A percentile compares a stretch with the other conserved stretches of the same genome.
These are phyloP conservation scores for Blastomyces silverae DNA, from an alignment of 2,329 filamentous ascomycete species.

Conservation along the genomic window DNA sequence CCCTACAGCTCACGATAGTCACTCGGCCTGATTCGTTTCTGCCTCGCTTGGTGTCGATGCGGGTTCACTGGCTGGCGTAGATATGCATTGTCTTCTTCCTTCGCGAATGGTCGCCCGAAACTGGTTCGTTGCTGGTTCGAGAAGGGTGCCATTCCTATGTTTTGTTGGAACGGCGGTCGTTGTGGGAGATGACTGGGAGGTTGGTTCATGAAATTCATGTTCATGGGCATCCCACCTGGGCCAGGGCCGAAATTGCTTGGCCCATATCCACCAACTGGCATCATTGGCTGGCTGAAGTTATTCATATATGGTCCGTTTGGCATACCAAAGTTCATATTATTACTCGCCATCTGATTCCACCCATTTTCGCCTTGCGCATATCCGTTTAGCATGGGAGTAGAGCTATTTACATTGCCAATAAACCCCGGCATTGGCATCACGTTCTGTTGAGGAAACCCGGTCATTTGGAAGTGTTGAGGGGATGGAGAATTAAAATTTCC, in stretches of 20 bases:
- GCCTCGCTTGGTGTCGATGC: constrained; percentile 76
- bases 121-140: constrained; percentile 53
- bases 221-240: constrained; percentile 29
- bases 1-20: constrained; percentile 77
- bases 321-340: constrained; percentile 32
- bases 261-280: constrained; percentile 30
- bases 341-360: constrained; percentile 45
- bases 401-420: constrained; percentile 33
- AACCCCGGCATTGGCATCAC: constrained; percentile 31
- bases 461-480: constrained; percentile 27
- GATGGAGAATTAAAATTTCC: constrained; percentile 31
- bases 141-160: constrained; percentile 40
- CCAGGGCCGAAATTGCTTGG: constrained; percentile 34
- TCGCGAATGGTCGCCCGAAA: constrained; percentile 50
- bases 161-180: constrained; percentile 30
- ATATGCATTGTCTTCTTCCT: constrained; percentile 80
- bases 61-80: constrained; percentile 95
- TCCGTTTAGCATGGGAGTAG: constrained; percentile 33
- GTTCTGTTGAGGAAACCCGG: constrained; percentile 33
- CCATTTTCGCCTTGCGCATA: constrained; percentile 31
- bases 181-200: constrained; percentile 28
- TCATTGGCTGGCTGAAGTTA: constrained; percentile 25
- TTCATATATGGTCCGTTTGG: constrained; percentile 16
- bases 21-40: constrained; percentile 72
- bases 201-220: constrained; percentile 35